Evolutionary conservation across 768 basidiomycete species (phyloP).

Genomic region (Xanthoconium stramineum): DNA sequence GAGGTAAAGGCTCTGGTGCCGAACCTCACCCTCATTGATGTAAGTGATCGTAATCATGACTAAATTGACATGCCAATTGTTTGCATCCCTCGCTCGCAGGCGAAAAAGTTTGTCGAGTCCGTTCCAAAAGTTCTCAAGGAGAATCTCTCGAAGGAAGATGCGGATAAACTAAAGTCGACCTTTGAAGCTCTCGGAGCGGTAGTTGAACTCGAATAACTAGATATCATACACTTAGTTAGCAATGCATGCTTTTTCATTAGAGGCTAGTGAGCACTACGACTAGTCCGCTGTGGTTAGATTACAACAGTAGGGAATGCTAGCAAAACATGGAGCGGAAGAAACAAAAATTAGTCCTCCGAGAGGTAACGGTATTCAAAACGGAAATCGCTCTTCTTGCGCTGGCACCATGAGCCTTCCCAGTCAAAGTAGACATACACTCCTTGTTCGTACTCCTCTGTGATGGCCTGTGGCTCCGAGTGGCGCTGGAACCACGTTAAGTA

Average conservation of each 20-base stretch:
- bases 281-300: conserved; percentile 23
- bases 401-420: conserved; percentile 99
- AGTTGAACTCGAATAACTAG: conserved; percentile 71
- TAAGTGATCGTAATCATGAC: conserved; percentile 39
- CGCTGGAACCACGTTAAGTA: conserved; percentile 99
- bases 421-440: conserved; percentile 99
- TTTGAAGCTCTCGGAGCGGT: conserved; percentile 88
- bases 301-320: conserved; percentile 21
- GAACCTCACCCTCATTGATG: conserved; percentile 95
- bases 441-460: conserved; percentile 99
- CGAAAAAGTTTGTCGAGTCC: conserved; percentile 99
- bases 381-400: conserved; percentile 97
- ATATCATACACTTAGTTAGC: conserved; percentile 1
- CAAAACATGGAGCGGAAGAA: conserved; percentile 9
- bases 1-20: conserved; percentile 97
- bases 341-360: conserved; percentile 60
- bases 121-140: conserved; percentile 92
- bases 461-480: conserved; percentile 95
- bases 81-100: conserved; percentile 45
- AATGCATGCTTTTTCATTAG: conserved; percentile 18
- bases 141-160: conserved; percentile 93
- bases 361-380: conserved; percentile 95
- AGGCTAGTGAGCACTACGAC: conserved; percentile 15
- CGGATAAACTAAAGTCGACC: conserved; percentile 91
- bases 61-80: neutral